These are phyloP conservation scores for Rhizopogon vesiculosus DNA, from an alignment of 768 basidiomycete species.

Conservation along the genomic window DNA sequence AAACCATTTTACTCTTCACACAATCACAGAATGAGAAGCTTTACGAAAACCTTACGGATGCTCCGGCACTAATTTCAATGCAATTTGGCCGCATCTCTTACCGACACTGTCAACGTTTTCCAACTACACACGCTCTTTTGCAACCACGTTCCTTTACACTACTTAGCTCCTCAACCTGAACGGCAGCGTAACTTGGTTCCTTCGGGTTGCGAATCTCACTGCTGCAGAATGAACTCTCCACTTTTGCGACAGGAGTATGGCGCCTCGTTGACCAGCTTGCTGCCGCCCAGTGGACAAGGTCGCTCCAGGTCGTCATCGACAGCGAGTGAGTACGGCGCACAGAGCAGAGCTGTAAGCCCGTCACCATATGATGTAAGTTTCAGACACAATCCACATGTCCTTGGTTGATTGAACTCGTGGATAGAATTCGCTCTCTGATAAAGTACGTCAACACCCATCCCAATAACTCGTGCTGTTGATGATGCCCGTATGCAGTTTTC, in stretches of 20 bases:
- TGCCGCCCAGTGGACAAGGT: slow-evolving; percentile 12
- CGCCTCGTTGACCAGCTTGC: slow-evolving; percentile 19
- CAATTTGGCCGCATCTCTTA: not conserved
- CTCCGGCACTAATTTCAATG: slow-evolving; percentile 1
- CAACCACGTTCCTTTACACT: slow-evolving; percentile 9
- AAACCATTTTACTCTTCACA: slow-evolving; percentile 1
- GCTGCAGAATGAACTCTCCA: slow-evolving; percentile 21
- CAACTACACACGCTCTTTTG: slow-evolving; percentile 10
- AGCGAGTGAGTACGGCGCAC: slow-evolving; percentile 10
- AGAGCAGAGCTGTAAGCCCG: slow-evolving; percentile 22
- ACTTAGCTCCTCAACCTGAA: slow-evolving; percentile 5
- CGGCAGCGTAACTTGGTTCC: not conserved
- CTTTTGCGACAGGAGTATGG: slow-evolving; percentile 21
- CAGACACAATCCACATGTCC: not conserved
- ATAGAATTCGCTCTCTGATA: slow-evolving; percentile 24
- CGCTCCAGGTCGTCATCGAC: slow-evolving; percentile 16
- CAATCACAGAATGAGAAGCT: not conserved
- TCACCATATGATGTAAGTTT: slow-evolving; percentile 21
- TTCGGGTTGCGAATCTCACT: not conserved
- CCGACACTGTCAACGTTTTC: not conserved
- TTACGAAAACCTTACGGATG: slow-evolving; percentile 1
- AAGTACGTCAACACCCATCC: slow-evolving; percentile 7
- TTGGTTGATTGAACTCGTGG: not conserved
- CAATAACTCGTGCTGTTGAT: not conserved
- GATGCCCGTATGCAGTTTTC: slow-evolving; percentile 27